Percentiles rank a stretch among this genome's conserved stretches.
Conservation (phyloP, 2,329 filamentous ascomycete genomes). For the Hymenoscyphus infarciens region DNA sequence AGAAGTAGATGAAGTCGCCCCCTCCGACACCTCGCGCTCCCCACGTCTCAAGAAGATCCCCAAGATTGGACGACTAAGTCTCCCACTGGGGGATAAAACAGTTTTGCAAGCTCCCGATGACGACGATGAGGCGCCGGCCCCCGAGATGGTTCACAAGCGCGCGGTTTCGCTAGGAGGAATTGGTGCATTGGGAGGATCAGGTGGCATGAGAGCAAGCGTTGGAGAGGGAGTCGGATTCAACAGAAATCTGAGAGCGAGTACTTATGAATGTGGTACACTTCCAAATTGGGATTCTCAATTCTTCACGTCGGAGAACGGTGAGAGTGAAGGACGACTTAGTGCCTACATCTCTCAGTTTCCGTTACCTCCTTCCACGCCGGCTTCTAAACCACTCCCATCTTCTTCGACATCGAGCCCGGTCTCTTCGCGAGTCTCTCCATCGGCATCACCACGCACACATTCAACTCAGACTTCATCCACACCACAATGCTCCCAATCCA, state of each 20-base stretch:
- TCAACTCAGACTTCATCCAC: neutral
- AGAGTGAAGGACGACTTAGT: neutral
- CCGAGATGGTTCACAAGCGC: neutral
- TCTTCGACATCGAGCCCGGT: neutral
- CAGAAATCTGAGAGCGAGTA: neutral
- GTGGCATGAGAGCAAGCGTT: no score
- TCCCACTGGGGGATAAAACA: neutral
- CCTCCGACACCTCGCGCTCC: neutral
- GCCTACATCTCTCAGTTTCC: neutral
- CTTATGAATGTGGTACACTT: neutral
- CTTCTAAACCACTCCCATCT: neutral
- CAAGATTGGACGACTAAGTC: neutral
- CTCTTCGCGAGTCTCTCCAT: neutral
- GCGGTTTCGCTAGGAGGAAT: neutral
- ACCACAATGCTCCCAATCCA: neutral
- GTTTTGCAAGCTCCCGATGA: neutral
- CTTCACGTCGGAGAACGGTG: neutral
- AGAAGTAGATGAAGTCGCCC: neutral
- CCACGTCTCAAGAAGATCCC: neutral
- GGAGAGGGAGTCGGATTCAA: neutral
- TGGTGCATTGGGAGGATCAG: neutral
- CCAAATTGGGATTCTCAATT: neutral
- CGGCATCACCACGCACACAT: neutral
- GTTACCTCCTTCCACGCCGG: neutral
- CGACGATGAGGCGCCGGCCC: neutral